Evolutionary conservation across 768 basidiomycete species (phyloP), one percentile per base, ranked within the genome.

Genomic region (Sutorius australiensis): DNA sequence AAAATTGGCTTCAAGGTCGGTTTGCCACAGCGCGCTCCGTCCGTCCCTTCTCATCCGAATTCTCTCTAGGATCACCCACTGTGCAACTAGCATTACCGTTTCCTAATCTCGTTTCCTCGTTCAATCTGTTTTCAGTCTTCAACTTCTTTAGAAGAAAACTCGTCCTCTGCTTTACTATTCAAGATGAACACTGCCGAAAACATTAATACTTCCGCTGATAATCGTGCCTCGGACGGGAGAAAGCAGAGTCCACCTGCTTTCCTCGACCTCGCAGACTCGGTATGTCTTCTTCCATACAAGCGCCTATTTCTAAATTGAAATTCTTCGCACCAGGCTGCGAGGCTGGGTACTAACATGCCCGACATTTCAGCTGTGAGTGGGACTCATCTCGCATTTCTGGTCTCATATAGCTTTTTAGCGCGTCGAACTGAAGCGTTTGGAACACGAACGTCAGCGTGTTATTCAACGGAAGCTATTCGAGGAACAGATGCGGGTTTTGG

Each of bases 401-500:
- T 48, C 56, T 61, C 43, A 52, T 46, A 34, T 41, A 11, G 51
- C 19, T 54, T 56, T 48, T 31, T 51, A 91, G 88, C 89, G 90
- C 62, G 86, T 93, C 56, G 92, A 95, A 68, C 77, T 92, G 65
- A 97, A 94, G 69, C 88, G 93, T 61, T 73, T 89, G 58, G 72
- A 70, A 53, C 92, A 98, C 66, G 93, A 97, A 72, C 85, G 90
- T 47, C 91, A 94, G 72, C 91, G 94, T 56, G 75, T 75, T 36
- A 68, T 90, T 39, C 94, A 95, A 68, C 86, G 93, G 67, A 88
- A 85, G 72, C 73, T 91, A 63, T 98, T 98, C 70, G 95, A 98
- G 72, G 92, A 95, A 63, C 93, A 97, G 73, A 97, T 97, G 95
- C 87, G 88, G 50, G 84, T 80, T 49, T 80, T 98, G 58, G 94